These are phyloP conservation scores for Hyaloscypha bicolor DNA, from an alignment of 495 filamentous ascomycete species.

Conservation along the genomic window DNA sequence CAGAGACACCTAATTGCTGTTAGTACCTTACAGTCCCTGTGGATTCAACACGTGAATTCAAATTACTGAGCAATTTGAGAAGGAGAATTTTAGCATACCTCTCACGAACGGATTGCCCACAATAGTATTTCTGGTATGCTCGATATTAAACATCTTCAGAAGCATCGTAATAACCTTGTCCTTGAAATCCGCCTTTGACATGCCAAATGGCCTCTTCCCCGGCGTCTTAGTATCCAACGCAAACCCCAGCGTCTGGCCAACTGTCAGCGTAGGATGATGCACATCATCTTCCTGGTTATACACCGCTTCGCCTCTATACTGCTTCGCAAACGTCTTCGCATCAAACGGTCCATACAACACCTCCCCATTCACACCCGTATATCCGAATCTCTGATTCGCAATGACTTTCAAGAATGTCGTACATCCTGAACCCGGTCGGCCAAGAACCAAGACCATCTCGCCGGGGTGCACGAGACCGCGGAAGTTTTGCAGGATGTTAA, in stretches of 20 bases:
- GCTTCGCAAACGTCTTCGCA: slow-evolving; percentile 59
- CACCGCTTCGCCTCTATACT: slow-evolving; percentile 63
- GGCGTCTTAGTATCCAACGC: slow-evolving; percentile 45
- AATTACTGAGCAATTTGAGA: background rate
- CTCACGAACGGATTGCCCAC: slow-evolving; percentile 68
- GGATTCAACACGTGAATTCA: background rate
- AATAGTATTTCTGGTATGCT: slow-evolving; percentile 71
- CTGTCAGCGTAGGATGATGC: slow-evolving; percentile 67
- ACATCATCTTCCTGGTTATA: slow-evolving; percentile 67
- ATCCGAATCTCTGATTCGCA: slow-evolving; percentile 66
- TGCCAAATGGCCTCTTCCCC: slow-evolving; percentile 41
- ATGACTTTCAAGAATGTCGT: slow-evolving; percentile 72
- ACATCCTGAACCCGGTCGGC: slow-evolving; percentile 72
- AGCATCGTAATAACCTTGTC: slow-evolving; percentile 32
- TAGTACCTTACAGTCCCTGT: background rate
- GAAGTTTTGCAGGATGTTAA: slow-evolving; percentile 61
- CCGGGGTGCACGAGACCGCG: slow-evolving; percentile 50
- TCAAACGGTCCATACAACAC: slow-evolving; percentile 67
- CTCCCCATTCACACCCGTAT: slow-evolving; percentile 61
- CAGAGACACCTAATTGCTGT: slow-evolving; percentile 54
- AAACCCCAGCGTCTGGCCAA: slow-evolving; percentile 68
- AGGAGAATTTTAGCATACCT: slow-evolving; percentile 27
- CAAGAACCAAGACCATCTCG: slow-evolving; percentile 67
- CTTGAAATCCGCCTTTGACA: slow-evolving; percentile 30
- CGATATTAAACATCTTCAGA: slow-evolving; percentile 70